Conservation (phyloP, 495 filamentous ascomycete species). For the Hypoxylon intermedium region DNA sequence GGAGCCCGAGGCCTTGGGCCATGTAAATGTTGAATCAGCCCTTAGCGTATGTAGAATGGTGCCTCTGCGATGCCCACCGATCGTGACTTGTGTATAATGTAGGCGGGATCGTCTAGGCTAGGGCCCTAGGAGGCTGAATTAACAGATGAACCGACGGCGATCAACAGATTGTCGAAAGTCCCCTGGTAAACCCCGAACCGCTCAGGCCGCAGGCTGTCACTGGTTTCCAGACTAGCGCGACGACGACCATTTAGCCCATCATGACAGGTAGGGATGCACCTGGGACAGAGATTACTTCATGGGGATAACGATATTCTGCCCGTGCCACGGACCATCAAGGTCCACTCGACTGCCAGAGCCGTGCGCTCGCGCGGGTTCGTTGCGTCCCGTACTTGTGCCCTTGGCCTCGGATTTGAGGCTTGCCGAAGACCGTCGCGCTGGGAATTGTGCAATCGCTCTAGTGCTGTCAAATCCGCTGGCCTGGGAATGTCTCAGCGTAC, state of each 20-base stretch:
- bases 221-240: slow-evolving; percentile 15
- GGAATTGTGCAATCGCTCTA: slow-evolving; percentile 18
- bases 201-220: slow-evolving; percentile 20
- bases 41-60: slow-evolving; percentile 6
- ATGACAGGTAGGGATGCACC: slow-evolving; percentile 23
- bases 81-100: slow-evolving; percentile 12
- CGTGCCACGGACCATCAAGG: slow-evolving; percentile 20
- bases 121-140: slow-evolving; percentile 28
- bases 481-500: slow-evolving; percentile 22
- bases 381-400: slow-evolving; percentile 34
- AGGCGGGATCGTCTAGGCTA: too few relatives aligned
- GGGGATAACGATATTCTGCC: slow-evolving; percentile 15
- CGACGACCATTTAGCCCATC: neutral
- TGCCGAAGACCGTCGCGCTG: slow-evolving; percentile 15
- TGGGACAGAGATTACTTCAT: slow-evolving; percentile 17
- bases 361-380: slow-evolving; percentile 21
- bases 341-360: slow-evolving; percentile 17
- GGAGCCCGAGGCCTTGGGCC: slow-evolving; percentile 5
- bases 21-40: neutral
- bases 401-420: slow-evolving; percentile 24
- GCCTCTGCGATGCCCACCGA: neutral
- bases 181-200: slow-evolving; percentile 17
- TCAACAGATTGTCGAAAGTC: slow-evolving; percentile 33
- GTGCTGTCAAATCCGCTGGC: slow-evolving; percentile 14
- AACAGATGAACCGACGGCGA: slow-evolving; percentile 24